These are phyloP conservation scores for Ceratonia siliqua DNA, from an alignment of 306 rosid species.

Conservation along the genomic window DNA sequence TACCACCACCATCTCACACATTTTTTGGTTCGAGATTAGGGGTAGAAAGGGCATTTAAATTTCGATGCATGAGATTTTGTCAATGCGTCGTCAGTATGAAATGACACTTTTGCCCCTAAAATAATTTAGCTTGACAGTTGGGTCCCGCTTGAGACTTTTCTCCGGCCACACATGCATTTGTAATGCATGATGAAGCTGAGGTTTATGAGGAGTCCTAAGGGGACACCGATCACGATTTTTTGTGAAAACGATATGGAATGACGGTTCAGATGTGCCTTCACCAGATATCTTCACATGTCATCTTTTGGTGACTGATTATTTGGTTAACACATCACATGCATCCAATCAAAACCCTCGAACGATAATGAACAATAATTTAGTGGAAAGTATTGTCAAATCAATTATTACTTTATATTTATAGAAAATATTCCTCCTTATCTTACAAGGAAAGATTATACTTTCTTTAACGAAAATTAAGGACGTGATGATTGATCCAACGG, in stretches of 20 bases:
- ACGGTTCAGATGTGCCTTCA: conserved; percentile 7
- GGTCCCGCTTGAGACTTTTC: conserved; percentile 15
- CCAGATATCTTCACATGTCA: background rate
- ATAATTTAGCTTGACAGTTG: background rate
- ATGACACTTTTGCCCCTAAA: conserved; percentile 2
- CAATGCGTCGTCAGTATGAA: background rate
- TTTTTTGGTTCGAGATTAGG: background rate
- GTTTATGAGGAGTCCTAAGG: background rate
- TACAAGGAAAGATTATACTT: background rate
- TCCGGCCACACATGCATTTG: conserved; percentile 3
- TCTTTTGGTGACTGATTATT: background rate
- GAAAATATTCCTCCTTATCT: conserved; percentile 48
- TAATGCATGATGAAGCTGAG: background rate
- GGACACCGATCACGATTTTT: background rate
- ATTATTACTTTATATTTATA: conserved; percentile 22
- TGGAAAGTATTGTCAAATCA: background rate
- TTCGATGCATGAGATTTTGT: background rate
- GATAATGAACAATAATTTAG: background rate
- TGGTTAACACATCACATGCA: background rate
- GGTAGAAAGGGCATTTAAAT: conserved; percentile 17
- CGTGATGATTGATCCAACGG: conserved; percentile 30
- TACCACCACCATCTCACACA: background rate
- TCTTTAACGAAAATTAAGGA: background rate
- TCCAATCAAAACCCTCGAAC: background rate
- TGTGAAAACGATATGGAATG: background rate